Base-by-base conservation (phyloP, 179 eudicot genomes). In the Drosera spatulata region DNA sequence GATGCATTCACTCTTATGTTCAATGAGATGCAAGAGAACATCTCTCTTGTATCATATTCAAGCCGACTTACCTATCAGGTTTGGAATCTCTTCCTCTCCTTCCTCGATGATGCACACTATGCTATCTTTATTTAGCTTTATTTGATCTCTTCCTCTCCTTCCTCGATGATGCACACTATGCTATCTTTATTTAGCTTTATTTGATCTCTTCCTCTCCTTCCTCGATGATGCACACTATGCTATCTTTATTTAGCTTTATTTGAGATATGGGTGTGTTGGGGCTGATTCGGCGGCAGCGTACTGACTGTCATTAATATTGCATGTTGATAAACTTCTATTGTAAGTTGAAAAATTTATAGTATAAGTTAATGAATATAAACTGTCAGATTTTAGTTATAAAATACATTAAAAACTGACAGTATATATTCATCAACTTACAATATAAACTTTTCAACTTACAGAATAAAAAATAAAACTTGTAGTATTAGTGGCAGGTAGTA, bases 31-130 rank as follows among this genome's bases (percentile, higher is more conserved):
- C 96, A 88, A 81, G 99, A 93, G 75, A 89, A 86, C 65, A 69
- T 84, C 46, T 93, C 99, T 73, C 87, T 86, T 65, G 88, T 89
- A 69, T 93, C 96, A 13, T 89, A 89, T 77, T 89, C 99, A 58
- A 93, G 96, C 64, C 84, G 99, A 44, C 87, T 93, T 62, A 93
- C 96, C 68, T 89, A 86, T 65, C 97, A 93, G 97, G 99, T 93
- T 60, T 67, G 64, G 10, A 38, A 3, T 57, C 14, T 39, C 9
- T 13, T 56, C 49, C 39, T 33, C 48, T 55, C 14, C 45, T 37
- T 11, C 52, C 49, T 11, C 56, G 41, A 14, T 2, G 43, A 7
- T 39, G 6, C 56, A 53, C n/a, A 12, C n/a, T 10, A 6, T 12
- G 4, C 11, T 49, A 3, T 49, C 4, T 49, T 49, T 49, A 3